phyloP scores from a whole-genome alignment of 768 basidiomycete species.

The Russula emetica region DNA sequence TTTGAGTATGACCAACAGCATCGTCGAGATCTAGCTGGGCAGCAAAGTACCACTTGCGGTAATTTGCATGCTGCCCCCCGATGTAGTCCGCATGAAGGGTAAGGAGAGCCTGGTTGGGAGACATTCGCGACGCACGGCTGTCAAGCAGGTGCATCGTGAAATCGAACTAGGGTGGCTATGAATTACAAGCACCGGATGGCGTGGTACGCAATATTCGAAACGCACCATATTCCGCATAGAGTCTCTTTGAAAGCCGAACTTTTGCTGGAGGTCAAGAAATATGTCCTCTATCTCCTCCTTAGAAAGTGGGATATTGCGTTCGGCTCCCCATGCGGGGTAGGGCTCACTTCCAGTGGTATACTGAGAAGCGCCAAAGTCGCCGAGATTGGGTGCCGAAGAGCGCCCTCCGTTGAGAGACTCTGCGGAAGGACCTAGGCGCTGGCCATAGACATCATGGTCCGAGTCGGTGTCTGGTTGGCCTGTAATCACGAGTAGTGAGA shows the following conservation, averaged over 20 bases:
- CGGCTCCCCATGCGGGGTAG: constrained; percentile 91
- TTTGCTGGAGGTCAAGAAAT: constrained; percentile 94
- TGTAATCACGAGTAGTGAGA: constrained; percentile 32
- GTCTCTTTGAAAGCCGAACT: constrained; percentile 96
- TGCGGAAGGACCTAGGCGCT: constrained; percentile 66
- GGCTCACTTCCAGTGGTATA: constrained; percentile 62
- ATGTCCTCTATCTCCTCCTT: constrained; percentile 99
- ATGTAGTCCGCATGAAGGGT: constrained; percentile 99
- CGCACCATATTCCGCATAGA: constrained; percentile 92
- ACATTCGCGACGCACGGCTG: constrained; percentile 95
- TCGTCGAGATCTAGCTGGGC: constrained; percentile 98
- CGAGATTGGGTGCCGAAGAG: constrained; percentile 67
- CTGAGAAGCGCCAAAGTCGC: constrained; percentile 51
- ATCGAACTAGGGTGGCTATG: constrained; percentile 64
- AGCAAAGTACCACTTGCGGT: constrained; percentile 99
- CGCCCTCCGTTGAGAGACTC: constrained; percentile 72
- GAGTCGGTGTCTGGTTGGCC: constrained; percentile 83
- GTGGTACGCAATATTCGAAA: neutral
- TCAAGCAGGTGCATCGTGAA: constrained; percentile 97
- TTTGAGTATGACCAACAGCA: constrained; percentile 87
- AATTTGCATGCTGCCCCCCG: constrained; percentile 96
- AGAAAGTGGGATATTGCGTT: constrained; percentile 91
- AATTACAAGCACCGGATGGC: neutral
- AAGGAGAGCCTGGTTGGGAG: constrained; percentile 89
- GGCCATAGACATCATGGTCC: constrained; percentile 67